Conservation (phyloP, 31 red algal genomes). For the Pterothamnion heteromorphum region DNA sequence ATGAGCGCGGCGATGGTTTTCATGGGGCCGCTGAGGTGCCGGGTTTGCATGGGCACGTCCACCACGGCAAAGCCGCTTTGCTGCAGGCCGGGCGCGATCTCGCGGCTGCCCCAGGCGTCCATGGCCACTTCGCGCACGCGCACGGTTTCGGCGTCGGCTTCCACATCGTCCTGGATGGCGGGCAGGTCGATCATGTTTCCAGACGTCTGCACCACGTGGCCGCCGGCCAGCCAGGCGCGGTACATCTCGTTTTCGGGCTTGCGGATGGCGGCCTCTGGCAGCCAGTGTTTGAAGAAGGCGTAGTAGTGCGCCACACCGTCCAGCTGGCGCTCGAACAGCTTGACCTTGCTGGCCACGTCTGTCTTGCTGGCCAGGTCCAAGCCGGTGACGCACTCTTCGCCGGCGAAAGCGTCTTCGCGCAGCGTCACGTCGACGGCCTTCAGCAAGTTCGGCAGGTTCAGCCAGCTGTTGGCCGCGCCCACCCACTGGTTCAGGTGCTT, state of each 20-base stretch:
- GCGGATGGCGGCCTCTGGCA: neutral
- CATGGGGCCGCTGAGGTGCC: neutral
- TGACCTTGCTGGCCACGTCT: neutral
- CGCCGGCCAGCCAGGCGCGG: neutral
- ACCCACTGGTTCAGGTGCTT: slow-evolving; percentile 26
- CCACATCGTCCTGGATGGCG: neutral
- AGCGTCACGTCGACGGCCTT: neutral
- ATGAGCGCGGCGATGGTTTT: neutral
- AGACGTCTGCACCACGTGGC: neutral
- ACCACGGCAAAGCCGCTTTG: neutral
- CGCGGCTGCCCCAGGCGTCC: neutral
- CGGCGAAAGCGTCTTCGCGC: slow-evolving; percentile 7
- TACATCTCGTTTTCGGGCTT: neutral
- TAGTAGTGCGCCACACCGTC: neutral
- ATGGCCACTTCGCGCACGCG: neutral
- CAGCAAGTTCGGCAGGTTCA: neutral
- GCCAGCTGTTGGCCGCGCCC: neutral
- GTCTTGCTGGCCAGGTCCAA: neutral
- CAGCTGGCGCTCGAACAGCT: neutral
- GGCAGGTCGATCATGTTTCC: neutral
- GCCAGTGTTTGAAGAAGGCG: neutral
- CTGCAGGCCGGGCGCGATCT: neutral
- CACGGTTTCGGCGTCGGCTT: neutral
- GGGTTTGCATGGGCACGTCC: neutral
- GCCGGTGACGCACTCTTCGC: neutral